Base-by-base conservation (phyloP, 371 early-diverging fungal genomes). In the Rhizopus arrhizus region DNA sequence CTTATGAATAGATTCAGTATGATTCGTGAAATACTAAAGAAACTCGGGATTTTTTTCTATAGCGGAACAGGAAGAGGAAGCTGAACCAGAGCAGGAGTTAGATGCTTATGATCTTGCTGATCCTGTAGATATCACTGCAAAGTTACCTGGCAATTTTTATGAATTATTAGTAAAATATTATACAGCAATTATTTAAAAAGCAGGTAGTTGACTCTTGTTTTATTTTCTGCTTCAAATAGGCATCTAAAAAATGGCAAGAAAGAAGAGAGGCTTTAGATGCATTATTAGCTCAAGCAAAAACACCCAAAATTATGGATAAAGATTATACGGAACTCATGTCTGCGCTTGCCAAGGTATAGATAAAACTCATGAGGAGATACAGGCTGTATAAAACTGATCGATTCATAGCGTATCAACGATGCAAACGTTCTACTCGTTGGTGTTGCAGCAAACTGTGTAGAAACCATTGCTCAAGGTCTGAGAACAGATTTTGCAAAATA, bases 201-300 rank as follows among this genome's bases (percentile, higher is more conserved):
- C 22, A 22, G 22, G 2, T 2, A 22, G 22, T 22, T 22, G 22
- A 22, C 22, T 22, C 22, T 22, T 22, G 22, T 22, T 22, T 22
- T 22, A 22, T 22, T 22, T 22, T 22, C 22, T 22, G 22, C 22
- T 22, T 22, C 22, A 22, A 67, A 0, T 65, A 89, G 84, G 79
- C 72, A 2, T 93, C 96, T 4, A 81, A 89, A 47, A 97, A 96
- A 62, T 98, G 99, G 99, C 88, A 95, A 68, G 97, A 97, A 66
- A 84, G 98, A 68, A 93, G 94, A 69, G 97, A 96, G 58, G 94
- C 89, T 0, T 69, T 97, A 42, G 94, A 95, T 50, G 83, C 73
- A 8, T 68, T 98, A 28, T 55, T 90, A 7, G 82, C 67, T 38
- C 59, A 90, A 12, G 77, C 91, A 40, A 90, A 92, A 58, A 75